Percentiles rank a stretch among this genome's conserved stretches.
phyloP scores from a whole-genome alignment of 352 stramenopile genomes.

The Thalassiosira allenii region DNA sequence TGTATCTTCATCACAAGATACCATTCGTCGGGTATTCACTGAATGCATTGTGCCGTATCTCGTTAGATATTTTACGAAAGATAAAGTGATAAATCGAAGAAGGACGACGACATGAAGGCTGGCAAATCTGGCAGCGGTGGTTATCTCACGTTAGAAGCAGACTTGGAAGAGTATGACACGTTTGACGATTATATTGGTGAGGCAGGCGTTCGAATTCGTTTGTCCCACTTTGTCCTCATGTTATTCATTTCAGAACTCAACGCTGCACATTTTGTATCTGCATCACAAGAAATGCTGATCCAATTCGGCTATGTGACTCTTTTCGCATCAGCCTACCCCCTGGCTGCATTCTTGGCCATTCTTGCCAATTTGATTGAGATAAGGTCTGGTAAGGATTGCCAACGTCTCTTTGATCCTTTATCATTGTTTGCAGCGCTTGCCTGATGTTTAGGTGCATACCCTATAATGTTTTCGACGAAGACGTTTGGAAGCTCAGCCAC shows the following conservation, averaged over 20 bases:
- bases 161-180: constrained; percentile 80
- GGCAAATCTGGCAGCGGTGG: neutral
- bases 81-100: no score
- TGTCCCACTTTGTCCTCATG: neutral
- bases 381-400: constrained; percentile 69
- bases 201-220: no score
- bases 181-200: no score
- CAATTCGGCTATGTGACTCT: constrained; percentile 94
- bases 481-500: constrained; percentile 66
- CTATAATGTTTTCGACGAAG: no score
- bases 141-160: constrained; percentile 49
- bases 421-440: no score
- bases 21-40: constrained; percentile 74
- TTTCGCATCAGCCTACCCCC: constrained; percentile 92
- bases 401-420: no score
- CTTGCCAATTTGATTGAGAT: constrained; percentile 94
- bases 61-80: no score
- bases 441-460: no score
- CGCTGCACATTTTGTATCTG: no score
- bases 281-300: no score
- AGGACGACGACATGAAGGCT: constrained; percentile 25
- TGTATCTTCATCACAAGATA: constrained; percentile 39
- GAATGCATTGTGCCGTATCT: constrained; percentile 81
- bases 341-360: constrained; percentile 90
- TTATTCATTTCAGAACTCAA: constrained; percentile 36